phyloP scores from a whole-genome alignment of 768 basidiomycete genomes.

The Kwoniella botswanensis region DNA sequence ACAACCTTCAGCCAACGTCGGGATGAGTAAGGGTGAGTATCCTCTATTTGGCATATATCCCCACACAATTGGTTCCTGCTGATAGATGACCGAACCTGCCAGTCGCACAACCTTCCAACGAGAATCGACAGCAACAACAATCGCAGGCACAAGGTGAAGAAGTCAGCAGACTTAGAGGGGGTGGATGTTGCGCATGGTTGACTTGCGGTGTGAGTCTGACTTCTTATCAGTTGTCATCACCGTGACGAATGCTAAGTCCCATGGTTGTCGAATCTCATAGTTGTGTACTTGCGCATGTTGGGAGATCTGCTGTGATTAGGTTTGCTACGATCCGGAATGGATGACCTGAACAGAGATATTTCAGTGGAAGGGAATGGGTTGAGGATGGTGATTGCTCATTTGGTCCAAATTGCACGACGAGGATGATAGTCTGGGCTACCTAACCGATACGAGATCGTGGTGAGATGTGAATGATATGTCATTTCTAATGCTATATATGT shows the following conservation, averaged over 20 bases:
- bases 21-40: background rate
- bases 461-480: background rate
- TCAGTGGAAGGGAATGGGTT: too few relatives aligned
- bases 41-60: background rate
- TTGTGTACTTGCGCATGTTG: slow-evolving; percentile 2
- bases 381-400: background rate
- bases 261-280: background rate
- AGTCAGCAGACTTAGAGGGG: background rate
- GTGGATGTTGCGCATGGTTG: slow-evolving; percentile 4
- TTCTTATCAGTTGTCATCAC: background rate
- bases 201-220: background rate
- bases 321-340: background rate
- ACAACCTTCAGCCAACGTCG: background rate
- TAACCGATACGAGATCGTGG: too few relatives aligned
- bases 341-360: too few relatives aligned
- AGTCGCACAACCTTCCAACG: background rate
- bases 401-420: too few relatives aligned
- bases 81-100: background rate
- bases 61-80: background rate
- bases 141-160: background rate
- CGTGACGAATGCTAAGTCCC: background rate
- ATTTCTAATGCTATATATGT: background rate
- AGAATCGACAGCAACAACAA: background rate
- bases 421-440: too few relatives aligned
- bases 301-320: background rate